Conservation (phyloP, 2,329 filamentous ascomycete genomes). For the Xylaria sp. region DNA sequence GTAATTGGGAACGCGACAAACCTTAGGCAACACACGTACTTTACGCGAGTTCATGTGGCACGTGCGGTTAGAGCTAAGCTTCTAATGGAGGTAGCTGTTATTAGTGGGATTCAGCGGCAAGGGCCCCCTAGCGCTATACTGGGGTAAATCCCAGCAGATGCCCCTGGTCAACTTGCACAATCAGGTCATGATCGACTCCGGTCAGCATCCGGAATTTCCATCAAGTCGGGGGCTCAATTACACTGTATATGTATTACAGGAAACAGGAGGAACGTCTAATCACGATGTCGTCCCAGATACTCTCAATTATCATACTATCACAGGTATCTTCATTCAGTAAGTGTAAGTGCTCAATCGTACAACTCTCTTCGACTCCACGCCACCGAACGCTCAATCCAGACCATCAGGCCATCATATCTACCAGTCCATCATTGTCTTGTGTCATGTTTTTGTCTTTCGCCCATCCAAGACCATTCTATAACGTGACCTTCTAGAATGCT, state of each 20-base stretch:
- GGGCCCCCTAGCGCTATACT: background rate
- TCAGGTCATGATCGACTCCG: constrained; percentile 1
- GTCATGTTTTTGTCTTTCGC: constrained; percentile 25
- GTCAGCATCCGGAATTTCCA: background rate
- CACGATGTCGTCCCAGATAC: background rate
- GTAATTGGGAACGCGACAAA: constrained; percentile 24
- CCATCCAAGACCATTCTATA: constrained; percentile 27
- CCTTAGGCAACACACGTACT: constrained; percentile 33
- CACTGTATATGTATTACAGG: background rate
- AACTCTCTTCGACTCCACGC: constrained; percentile 7
- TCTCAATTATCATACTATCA: background rate
- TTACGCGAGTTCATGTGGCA: constrained; percentile 41
- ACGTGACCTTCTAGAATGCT: constrained; percentile 31
- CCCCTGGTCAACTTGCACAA: background rate
- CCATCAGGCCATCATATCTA: background rate
- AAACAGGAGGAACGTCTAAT: background rate
- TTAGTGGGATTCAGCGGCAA: background rate
- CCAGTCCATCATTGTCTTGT: background rate
- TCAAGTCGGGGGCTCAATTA: background rate
- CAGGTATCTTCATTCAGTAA: constrained; percentile 5
- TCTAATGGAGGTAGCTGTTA: background rate
- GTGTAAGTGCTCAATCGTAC: constrained; percentile 7
- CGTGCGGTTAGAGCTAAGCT: constrained; percentile 22
- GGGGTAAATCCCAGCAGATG: background rate
- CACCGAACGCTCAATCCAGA: background rate